phyloP scores from a whole-genome alignment of 768 basidiomycete species.

The Suillus decipiens region DNA sequence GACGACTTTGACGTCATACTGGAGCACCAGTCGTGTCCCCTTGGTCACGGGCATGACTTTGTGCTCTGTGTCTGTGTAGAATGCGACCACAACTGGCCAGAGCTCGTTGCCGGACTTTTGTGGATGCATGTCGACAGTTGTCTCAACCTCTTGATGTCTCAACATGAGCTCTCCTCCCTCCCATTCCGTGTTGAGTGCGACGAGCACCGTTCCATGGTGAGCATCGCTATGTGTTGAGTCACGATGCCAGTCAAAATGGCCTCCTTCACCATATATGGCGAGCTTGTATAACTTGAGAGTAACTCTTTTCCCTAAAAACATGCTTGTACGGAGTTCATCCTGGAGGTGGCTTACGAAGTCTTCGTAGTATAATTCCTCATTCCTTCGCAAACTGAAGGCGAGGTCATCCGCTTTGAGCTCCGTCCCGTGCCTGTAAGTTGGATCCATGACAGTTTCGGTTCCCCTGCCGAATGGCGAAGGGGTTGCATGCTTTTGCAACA shows the following conservation, averaged over 20 bases:
- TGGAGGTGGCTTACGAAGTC: background rate
- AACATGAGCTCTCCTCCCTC: background rate
- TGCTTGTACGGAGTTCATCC: background rate
- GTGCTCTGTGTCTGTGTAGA: background rate
- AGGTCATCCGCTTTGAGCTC: background rate
- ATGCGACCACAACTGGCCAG: background rate
- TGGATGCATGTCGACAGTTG: background rate
- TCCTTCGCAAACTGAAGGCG: background rate
- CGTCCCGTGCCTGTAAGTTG: background rate
- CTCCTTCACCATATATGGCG: background rate
- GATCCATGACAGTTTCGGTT: background rate
- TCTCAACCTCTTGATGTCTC: background rate
- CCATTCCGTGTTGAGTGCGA: background rate
- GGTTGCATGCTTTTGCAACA: background rate
- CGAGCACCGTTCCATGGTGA: background rate
- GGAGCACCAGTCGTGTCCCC: background rate
- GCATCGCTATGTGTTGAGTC: background rate
- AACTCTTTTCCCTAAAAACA: background rate
- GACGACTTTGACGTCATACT: background rate
- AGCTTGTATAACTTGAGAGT: background rate
- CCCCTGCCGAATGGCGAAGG: conserved; percentile 1
- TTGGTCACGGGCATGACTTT: conserved; percentile 1
- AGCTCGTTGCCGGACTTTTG: background rate
- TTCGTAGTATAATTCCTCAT: background rate
- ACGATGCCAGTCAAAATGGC: conserved; percentile 1